A percentile compares a stretch with the other conserved stretches of the same genome.
Evolutionary conservation across 441 rosid genomes (phyloP).

Genomic region (Populus hybrid): DNA sequence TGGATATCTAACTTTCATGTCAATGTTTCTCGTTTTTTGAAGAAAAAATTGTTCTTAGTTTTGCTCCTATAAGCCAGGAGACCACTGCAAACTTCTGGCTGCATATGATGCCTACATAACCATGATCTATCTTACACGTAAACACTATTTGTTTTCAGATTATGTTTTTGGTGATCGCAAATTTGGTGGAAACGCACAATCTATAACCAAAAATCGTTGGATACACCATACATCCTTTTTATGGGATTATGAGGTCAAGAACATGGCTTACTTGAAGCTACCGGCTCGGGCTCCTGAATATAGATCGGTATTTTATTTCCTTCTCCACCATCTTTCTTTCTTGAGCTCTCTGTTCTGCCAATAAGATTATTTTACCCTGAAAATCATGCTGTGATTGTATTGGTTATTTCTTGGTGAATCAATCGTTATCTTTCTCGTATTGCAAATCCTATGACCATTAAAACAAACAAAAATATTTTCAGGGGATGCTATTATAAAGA

Average conservation of each 20-base stretch:
- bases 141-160: constrained; percentile 37
- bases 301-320: constrained; percentile 34
- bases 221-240: constrained; percentile 85
- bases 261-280: constrained; percentile 76
- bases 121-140: not conserved
- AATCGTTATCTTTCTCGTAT: not conserved
- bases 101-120: not conserved
- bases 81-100: not conserved
- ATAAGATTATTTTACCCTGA: not conserved
- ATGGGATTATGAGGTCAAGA: constrained; percentile 63
- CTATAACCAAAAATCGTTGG: constrained; percentile 71
- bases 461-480: not conserved
- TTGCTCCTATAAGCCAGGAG: not conserved
- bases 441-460: not conserved
- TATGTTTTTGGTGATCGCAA: constrained; percentile 69
- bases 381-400: not conserved
- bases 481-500: not conserved
- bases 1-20: not conserved
- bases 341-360: constrained; percentile 6
- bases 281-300: constrained; percentile 67
- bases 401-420: not conserved
- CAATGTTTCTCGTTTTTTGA: constrained; percentile 28
- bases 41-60: not conserved
- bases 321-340: not conserved
- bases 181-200: constrained; percentile 91